Conservation (phyloP, 352 stramenopile species). For the Phytopythium litorale region DNA sequence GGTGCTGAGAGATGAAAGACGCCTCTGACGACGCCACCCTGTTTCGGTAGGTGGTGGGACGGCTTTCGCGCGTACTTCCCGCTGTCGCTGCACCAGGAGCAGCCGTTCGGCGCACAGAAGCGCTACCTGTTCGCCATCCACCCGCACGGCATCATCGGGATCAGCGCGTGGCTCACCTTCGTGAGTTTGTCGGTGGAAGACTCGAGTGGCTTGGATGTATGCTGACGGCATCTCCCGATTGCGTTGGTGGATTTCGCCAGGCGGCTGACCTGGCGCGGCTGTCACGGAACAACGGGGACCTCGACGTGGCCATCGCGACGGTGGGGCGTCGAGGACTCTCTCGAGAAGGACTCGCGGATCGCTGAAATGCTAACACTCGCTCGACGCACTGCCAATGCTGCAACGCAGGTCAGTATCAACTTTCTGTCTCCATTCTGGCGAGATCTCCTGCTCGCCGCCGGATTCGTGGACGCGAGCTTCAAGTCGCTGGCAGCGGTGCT, state of each 20-base stretch:
- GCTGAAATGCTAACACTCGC: neutral
- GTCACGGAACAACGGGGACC: constrained; percentile 28
- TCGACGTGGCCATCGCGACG: constrained; percentile 43
- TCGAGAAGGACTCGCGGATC: neutral
- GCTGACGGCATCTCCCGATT: neutral
- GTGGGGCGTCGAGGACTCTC: constrained; percentile 10
- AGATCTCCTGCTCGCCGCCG: constrained; percentile 39
- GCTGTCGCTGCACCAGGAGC: constrained; percentile 33
- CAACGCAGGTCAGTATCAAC: constrained; percentile 33
- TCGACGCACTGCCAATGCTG: neutral
- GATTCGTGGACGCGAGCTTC: constrained; percentile 54
- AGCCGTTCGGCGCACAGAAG: constrained; percentile 27
- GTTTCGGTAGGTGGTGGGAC: constrained; percentile 30
- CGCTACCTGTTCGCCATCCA: constrained; percentile 44
- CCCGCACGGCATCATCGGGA: constrained; percentile 48
- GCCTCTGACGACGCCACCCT: neutral
- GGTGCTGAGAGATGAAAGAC: neutral
- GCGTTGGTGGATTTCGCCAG: constrained; percentile 1
- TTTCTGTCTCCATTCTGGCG: constrained; percentile 51
- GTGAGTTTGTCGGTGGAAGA: constrained; percentile 8
- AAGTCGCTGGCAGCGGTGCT: constrained; percentile 27
- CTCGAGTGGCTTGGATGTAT: neutral
- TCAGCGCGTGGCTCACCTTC: constrained; percentile 45
- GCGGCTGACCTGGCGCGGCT: constrained; percentile 29
- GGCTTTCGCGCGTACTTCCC: constrained; percentile 38